Base-by-base conservation (phyloP, 371 early-diverging fungal species). In the Actinomucor elegans region DNA sequence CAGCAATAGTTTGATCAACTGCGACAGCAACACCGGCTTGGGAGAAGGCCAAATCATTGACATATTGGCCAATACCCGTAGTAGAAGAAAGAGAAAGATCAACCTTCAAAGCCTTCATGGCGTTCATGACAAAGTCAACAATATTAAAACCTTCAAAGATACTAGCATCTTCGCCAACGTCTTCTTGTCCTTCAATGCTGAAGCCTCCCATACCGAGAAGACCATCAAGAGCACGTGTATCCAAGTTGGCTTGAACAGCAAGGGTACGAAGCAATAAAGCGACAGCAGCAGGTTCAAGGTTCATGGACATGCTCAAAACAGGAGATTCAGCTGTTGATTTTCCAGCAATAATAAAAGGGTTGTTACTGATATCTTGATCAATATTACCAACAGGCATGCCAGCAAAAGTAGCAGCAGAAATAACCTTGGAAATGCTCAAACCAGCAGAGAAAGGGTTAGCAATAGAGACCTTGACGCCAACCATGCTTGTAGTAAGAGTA, bases 391-490 rank as follows among this genome's bases (percentile, higher is more conserved):
- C 65, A 15, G 76, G 59, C 52, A 73, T 66, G 11, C 75, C 80
- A 15, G 59, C 49, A 64, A 73, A 78, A 8, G 80, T 78, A 32
- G 75, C 75, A 35, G 62, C 51, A 37, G 80, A 66, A 20, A 69
- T 53, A 26, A 83, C 75, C 42, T 67, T 71, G 47, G 77, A 59
- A 34, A 83, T 81, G 12, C 52, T 59, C 55, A 83, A 58, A 5
- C 69, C 62, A 44, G 81, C 77, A 14, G 72, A 67, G 59, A 83
- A 83, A 20, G 84, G 84, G 44, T 83, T 77, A 54, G 74, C 71
- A 52, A 80, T 70, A 0, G 71, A 63, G 46, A 83, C 81, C 21
- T 73, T 62, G 20, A 80, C 73, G 36, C 66, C 60, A 20, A 81
- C 81, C 29, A 77, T 34, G 23, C 77, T 69, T 14, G 72, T 71